Base-by-base conservation (phyloP, 768 basidiomycete genomes). In the Piloderma croceum region DNA sequence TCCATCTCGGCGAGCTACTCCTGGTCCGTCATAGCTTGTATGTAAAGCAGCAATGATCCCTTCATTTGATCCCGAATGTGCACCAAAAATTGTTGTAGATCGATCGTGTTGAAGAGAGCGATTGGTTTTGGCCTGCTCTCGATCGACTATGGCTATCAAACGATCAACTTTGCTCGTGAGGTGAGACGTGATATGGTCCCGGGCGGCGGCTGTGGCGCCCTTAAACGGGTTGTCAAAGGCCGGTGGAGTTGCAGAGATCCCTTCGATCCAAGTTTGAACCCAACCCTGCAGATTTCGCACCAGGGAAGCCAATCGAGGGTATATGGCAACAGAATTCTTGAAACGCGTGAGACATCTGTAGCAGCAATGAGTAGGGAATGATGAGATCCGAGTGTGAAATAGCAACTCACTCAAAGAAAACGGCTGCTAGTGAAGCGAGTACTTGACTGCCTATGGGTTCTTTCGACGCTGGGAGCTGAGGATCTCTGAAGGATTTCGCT, bases 281-380 rank as follows among this genome's bases (percentile, higher is more conserved):
- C 76, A 81, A 6, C 45, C 25, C 10, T 49, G 52, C 34, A 83
- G 61, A 24, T 64, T 62, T 5, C 57, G 49, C 4, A 79, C 67
- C 15, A 77, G 51, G 2, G 53, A 42, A 0, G 49, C 49, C 2
- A 83, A 54, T 19, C 61, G 54, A 0, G 76, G 76, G 42, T 76
- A 66, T 19, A 58, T 67, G 2, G 63, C 58, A 7, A 74, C 57
- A 0, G 71, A 70, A 32, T 75, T 71, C 54, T 80, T 79, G 60
- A 81, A 82, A 3, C 79, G 77, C 4, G 65, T 66, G 6, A 82
- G 49, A 37, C 65, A 76, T 46, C 81, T 82, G 37, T 9, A 53
- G 12, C 13, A 36, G 12, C 17, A 17, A 36, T 11, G 13, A 31
- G 21, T 7, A 34, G 4, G 2, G 7, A 6, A 31, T 41, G 10